These are phyloP conservation scores for Malus hybrid DNA, from an alignment of 331 rosid genomes.

Conservation along the genomic window DNA sequence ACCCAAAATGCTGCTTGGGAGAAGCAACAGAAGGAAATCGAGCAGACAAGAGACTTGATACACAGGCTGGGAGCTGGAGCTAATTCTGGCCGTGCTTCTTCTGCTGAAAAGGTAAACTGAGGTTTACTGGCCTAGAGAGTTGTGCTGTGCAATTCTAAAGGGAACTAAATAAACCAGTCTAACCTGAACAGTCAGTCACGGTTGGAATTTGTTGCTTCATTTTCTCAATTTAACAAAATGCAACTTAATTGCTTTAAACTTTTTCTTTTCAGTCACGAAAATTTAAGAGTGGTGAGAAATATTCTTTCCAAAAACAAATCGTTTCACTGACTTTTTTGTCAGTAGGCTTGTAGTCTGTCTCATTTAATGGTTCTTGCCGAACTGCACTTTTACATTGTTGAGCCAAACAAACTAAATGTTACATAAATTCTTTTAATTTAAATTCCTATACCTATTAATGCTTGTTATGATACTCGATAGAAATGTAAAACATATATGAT, in stretches of 20 bases:
- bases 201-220: no score
- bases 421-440: not conserved
- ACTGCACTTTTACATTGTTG: not conserved
- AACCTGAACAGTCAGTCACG: no score
- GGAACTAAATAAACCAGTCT: no score
- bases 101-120: constrained; percentile 76
- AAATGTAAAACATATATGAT: not conserved
- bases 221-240: not conserved
- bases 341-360: not conserved
- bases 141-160: not conserved
- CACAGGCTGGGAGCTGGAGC: constrained; percentile 91
- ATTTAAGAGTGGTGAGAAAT: not conserved
- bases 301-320: not conserved
- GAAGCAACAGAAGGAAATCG: constrained; percentile 99
- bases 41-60: constrained; percentile 73
- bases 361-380: not conserved
- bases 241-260: not conserved
- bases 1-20: constrained; percentile 94
- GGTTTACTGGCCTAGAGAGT: not conserved
- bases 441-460: not conserved
- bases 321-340: not conserved
- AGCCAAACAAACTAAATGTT: not conserved
- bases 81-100: constrained; percentile 92
- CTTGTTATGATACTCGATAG: not conserved
- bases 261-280: not conserved